These are phyloP conservation scores for Malassezia dermatis DNA, from an alignment of 1,284 basidiomycete species.

Conservation along the genomic window DNA sequence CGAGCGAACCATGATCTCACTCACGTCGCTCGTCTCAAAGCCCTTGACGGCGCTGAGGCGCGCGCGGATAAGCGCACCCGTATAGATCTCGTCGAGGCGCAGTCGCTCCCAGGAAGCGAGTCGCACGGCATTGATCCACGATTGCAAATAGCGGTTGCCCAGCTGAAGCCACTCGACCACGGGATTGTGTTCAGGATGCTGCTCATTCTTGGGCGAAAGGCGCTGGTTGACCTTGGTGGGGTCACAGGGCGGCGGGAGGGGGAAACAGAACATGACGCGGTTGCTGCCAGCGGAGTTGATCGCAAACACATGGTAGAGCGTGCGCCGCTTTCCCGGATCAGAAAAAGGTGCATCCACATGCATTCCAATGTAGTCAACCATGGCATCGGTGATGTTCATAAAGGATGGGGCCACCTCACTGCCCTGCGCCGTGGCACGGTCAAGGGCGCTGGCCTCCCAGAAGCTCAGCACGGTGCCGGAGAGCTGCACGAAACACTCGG, in stretches of 20 bases:
- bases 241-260: constrained; percentile 30
- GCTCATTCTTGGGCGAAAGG: constrained; percentile 26
- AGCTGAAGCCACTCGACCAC: constrained; percentile 41
- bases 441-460: constrained; percentile 76
- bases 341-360: constrained; percentile 52
- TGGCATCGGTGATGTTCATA: constrained; percentile 74
- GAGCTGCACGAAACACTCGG: constrained; percentile 61
- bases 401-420: constrained; percentile 74
- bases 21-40: not conserved
- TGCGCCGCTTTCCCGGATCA: constrained; percentile 51
- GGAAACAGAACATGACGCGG: constrained; percentile 64
- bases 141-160: constrained; percentile 39
- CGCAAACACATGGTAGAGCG: constrained; percentile 64
- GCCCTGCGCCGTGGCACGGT: constrained; percentile 67
- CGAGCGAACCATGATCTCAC: constrained; percentile 17
- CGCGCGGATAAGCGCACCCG: constrained; percentile 66
- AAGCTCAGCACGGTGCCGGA: constrained; percentile 82
- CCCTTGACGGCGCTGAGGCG: constrained; percentile 48
- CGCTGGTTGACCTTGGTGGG: constrained; percentile 30
- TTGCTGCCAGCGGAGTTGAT: constrained; percentile 91
- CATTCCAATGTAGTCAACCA: constrained; percentile 53
- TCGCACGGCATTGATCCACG: constrained; percentile 80
- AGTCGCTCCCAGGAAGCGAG: constrained; percentile 90
- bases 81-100: constrained; percentile 91
- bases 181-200: constrained; percentile 31